A percentile compares a stretch with the other conserved stretches of the same genome.
phyloP scores from a whole-genome alignment of 208 protist species.

The Trypanosoma scelopori region DNA sequence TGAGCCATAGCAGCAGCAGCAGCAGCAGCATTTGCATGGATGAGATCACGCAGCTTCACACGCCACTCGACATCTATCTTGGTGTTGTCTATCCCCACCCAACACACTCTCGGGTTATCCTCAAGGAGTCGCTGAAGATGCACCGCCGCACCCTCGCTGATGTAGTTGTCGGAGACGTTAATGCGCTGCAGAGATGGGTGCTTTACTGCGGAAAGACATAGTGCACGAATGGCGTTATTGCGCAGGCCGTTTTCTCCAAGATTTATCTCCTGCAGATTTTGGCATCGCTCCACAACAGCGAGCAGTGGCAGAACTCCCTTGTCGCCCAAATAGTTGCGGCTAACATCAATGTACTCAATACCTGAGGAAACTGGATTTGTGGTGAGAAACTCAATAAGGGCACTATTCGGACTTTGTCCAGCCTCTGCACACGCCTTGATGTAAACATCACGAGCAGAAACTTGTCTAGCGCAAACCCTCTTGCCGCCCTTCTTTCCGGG shows the following conservation, averaged over 20 bases:
- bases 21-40: slow-evolving; percentile 40
- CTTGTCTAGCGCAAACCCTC: slow-evolving; percentile 11
- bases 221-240: slow-evolving; percentile 62
- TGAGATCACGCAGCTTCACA: slow-evolving; percentile 55
- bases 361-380: slow-evolving; percentile 38
- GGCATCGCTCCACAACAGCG: slow-evolving; percentile 51
- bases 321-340: slow-evolving; percentile 88
- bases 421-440: slow-evolving; percentile 69
- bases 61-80: slow-evolving; percentile 83
- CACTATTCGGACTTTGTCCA: slow-evolving; percentile 74
- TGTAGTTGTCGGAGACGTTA: slow-evolving; percentile 89
- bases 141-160: slow-evolving; percentile 83
- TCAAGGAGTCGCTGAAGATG: slow-evolving; percentile 54
- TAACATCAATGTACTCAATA: slow-evolving; percentile 66
- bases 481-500: slow-evolving; percentile 30
- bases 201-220: slow-evolving; percentile 43
- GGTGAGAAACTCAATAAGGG: slow-evolving; percentile 56
- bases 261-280: slow-evolving; percentile 49
- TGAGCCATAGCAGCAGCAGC: neutral
- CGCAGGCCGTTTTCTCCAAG: slow-evolving; percentile 87
- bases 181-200: slow-evolving; percentile 68
- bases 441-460: slow-evolving; percentile 73
- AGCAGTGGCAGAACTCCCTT: slow-evolving; percentile 76
- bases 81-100: slow-evolving; percentile 78
- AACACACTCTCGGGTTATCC: slow-evolving; percentile 58